Evolutionary conservation across 192 early-diverging fungal genomes (phyloP), one percentile per base, ranked within the genome.

Genomic region (Mortierella hygrophila): DNA sequence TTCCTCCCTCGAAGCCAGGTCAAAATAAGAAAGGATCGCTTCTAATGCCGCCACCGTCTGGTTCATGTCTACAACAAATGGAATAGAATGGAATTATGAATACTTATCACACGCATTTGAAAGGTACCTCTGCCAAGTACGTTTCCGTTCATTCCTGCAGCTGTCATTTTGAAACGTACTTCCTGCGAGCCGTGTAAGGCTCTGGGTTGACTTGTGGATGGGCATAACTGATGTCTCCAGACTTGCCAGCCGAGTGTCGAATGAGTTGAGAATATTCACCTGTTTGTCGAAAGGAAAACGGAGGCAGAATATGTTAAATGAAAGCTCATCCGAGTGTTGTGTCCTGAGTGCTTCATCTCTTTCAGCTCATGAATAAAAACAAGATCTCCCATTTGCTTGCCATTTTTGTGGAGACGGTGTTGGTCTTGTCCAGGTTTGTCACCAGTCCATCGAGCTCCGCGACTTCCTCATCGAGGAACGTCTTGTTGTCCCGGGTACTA

Each of bases 211-310:
- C 52, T 90, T 90, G 72, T 97, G 95, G 76, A 97, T 96, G 26
- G 96, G 96, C 42, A 96, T 72, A 41, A 97, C 96, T 6, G 94
- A 95, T 2, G 90, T 90, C 81, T 97, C 94, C 6, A 97, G 87
- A 68, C 91, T 91, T 2, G 91, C 89, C 11, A 97, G 88, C 74
- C 96, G 89, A 35, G 90, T 90, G 76, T 96, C 96, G 87, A 97
- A 97, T 11, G 93, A 92, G 68, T 91, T 91, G 46, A 97, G 80
- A 84, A 96, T 95, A 60, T 87, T 89, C 7, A 90, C 89, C 95
- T 96, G 69, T 13, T 71, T 52, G 46, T 13, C 47, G 11, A 55
- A 74, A 23, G 47, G 42, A 46, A 32, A 81, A 0, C 15, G 38
- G 23, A 32, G 68, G 32, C 37, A 74, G 70, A 18, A 8, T 47